Conservation (phyloP, 2,329 filamentous ascomycete species). For the Davidsoniella australis region DNA sequence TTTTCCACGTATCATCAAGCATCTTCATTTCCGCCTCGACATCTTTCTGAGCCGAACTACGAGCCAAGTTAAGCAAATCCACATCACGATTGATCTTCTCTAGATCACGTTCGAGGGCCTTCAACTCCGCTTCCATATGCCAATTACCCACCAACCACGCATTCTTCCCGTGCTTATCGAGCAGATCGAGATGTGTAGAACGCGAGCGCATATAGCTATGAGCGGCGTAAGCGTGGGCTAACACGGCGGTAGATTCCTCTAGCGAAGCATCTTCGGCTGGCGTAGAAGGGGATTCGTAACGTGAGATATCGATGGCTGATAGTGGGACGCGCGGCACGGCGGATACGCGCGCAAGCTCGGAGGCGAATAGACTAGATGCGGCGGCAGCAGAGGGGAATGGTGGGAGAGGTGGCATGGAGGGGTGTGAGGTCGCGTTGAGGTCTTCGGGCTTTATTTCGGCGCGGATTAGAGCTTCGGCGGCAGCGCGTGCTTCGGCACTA, state of each 20-base stretch:
- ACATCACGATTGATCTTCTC: slow-evolving; percentile 48
- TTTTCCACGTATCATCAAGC: slow-evolving; percentile 64
- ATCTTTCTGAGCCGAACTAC: slow-evolving; percentile 53
- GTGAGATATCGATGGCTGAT: slow-evolving; percentile 52
- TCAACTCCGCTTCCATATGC: slow-evolving; percentile 56
- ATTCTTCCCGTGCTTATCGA: slow-evolving; percentile 72
- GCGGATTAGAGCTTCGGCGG: slow-evolving; percentile 52
- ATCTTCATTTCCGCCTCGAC: slow-evolving; percentile 55
- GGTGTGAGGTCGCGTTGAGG: slow-evolving; percentile 31
- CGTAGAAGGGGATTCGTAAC: slow-evolving; percentile 63
- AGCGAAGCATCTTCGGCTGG: slow-evolving; percentile 17
- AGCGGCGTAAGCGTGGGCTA: slow-evolving; percentile 35
- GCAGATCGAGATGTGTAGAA: slow-evolving; percentile 44
- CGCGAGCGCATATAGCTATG: slow-evolving; percentile 36
- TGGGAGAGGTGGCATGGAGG: slow-evolving; percentile 36
- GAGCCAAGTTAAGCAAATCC: slow-evolving; percentile 53
- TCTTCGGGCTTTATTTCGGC: slow-evolving; percentile 39
- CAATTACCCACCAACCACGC: slow-evolving; percentile 80
- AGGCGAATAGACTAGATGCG: slow-evolving; percentile 48
- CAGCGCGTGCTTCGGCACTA: slow-evolving; percentile 41
- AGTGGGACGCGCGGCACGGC: slow-evolving; percentile 34
- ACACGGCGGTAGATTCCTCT: slow-evolving; percentile 37
- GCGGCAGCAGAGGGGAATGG: slow-evolving; percentile 28
- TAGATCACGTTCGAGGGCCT: slow-evolving; percentile 56
- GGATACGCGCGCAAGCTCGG: slow-evolving; percentile 53